These are phyloP conservation scores for Magnolia kwangsiensis DNA, from an alignment of 164 flowering plant species.

Conservation along the genomic window DNA sequence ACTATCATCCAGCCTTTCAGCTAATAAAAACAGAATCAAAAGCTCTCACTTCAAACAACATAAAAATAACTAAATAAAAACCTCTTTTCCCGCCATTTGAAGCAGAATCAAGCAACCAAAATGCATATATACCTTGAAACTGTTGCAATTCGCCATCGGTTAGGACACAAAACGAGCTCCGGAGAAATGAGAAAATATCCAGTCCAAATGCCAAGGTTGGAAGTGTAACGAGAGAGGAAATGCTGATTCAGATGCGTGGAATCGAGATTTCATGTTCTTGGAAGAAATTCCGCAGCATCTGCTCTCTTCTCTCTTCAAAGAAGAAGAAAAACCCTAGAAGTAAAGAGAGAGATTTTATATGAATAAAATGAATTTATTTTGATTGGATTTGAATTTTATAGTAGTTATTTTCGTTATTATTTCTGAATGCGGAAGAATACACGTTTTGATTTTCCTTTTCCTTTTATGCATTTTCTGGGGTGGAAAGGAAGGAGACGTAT, in stretches of 20 bases:
- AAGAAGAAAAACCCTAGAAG: background rate
- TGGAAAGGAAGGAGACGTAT: too few relatives aligned
- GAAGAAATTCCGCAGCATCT: constrained; percentile 5
- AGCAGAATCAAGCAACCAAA: background rate
- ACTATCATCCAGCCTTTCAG: too few relatives aligned
- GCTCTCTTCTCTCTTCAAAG: background rate
- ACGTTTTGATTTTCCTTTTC: too few relatives aligned
- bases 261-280: constrained; percentile 7
- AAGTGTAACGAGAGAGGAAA: background rate
- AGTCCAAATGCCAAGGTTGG: background rate
- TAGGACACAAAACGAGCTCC: background rate
- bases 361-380: too few relatives aligned
- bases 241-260: background rate
- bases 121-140: background rate
- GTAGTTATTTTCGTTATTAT: too few relatives aligned
- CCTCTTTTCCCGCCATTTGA: background rate
- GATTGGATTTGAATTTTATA: too few relatives aligned
- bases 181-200: background rate
- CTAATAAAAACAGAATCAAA: too few relatives aligned
- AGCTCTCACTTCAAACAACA: too few relatives aligned
- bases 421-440: too few relatives aligned
- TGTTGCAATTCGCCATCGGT: background rate
- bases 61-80: too few relatives aligned
- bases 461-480: too few relatives aligned
- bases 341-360: background rate